These are phyloP conservation scores for Cladosporium sphaerospermum DNA, from an alignment of 2,329 filamentous ascomycete species.

Conservation along the genomic window DNA sequence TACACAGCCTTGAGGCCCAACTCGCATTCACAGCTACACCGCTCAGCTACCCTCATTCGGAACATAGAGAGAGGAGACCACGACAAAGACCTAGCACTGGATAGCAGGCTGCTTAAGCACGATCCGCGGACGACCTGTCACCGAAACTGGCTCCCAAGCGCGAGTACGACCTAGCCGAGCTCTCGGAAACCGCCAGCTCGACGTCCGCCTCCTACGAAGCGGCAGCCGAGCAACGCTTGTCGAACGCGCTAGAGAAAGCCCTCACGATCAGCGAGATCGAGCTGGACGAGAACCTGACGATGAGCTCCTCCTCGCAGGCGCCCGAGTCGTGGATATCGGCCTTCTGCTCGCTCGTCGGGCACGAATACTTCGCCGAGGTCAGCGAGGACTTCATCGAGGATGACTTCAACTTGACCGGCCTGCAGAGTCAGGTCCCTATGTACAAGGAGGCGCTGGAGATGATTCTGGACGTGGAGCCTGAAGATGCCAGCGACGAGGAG, in stretches of 20 bases:
- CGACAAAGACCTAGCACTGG: neutral
- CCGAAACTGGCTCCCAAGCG: slow-evolving; percentile 8
- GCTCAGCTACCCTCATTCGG: neutral
- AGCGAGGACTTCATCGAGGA: slow-evolving; percentile 99
- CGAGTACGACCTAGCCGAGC: slow-evolving; percentile 8
- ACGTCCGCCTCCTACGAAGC: slow-evolving; percentile 5
- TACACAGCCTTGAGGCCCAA: too few species aligned
- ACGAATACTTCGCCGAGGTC: slow-evolving; percentile 98
- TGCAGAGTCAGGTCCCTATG: slow-evolving; percentile 93
- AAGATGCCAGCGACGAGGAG: slow-evolving; percentile 84
- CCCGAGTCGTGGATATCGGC: slow-evolving; percentile 96
- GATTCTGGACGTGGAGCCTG: slow-evolving; percentile 96
- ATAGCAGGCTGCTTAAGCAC: neutral
- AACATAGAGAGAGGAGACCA: neutral
- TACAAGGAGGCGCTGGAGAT: slow-evolving; percentile 99
- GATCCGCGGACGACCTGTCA: neutral
- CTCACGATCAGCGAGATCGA: slow-evolving; percentile 18
- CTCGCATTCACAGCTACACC: neutral
- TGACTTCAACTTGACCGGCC: slow-evolving; percentile 96
- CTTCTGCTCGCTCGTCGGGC: slow-evolving; percentile 89
- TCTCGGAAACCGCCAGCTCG: slow-evolving; percentile 7
- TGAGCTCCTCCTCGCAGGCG: slow-evolving; percentile 53
- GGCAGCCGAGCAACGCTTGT: slow-evolving; percentile 18
- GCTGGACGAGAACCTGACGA: slow-evolving; percentile 24
- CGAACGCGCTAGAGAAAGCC: slow-evolving; percentile 25